Base-by-base conservation (phyloP, 495 filamentous ascomycete species). In the Talaromyces ruber region DNA sequence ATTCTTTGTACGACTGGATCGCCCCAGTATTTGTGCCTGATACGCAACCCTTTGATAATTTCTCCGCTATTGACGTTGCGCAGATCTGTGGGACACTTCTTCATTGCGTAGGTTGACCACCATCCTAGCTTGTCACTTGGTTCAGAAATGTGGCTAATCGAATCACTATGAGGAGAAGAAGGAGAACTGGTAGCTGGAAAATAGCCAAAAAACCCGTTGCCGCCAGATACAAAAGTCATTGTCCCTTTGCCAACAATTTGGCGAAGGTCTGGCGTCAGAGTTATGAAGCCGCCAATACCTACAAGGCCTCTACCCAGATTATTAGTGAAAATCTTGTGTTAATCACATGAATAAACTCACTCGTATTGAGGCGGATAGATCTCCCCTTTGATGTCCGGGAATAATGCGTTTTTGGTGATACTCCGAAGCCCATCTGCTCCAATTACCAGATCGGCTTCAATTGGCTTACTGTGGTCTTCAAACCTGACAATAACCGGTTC, bases 371-470 rank as follows among this genome's bases (percentile, higher is more conserved):
- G 73, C 45, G 67, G 66, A 65, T 70, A 75, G 6, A 66, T 63
- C 18, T 76, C 71, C 11, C 64, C 64, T 24, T 71, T 63, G 2
- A 60, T 67, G 16, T 73, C 75, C 14, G 78, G 71, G 55, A 81
- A 76, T 32, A 87, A 62, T 0, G 72, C 71, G 54, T 64, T 74
- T 58, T 80, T 75, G 1, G 78, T 76, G 0, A 70, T 70, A 53
- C 82, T 84, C 68, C 76, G 79, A 4, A 86, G 72, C 1, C 86
- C 86, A 70, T 87, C 85, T 0, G 83, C 82, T n/a, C 82, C 85
- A 64, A 88, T 76, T 2, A 86, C 73, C 62, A 89, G 60, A 71
- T 82, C 82, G 0, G 74, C 80, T 16, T 75, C 69, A 4, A 76
- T 74, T 4, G 68, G 66, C 0, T 59, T 9, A 53, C 69, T 71